Evolutionary conservation across 257 asterid species (phyloP).

Genomic region (Nicotiana attenuata): DNA sequence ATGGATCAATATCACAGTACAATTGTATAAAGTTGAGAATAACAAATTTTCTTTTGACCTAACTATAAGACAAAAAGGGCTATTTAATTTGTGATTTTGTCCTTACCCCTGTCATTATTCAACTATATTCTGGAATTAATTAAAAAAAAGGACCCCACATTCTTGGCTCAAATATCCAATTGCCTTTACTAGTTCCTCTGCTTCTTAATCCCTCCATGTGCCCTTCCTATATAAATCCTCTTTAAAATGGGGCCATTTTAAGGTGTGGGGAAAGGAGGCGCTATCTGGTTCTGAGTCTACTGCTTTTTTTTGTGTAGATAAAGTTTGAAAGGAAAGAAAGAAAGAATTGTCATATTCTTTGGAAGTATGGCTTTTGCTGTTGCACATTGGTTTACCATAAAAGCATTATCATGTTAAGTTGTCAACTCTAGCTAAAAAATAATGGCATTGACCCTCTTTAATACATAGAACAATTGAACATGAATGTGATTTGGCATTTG

Average conservation of each 20-base stretch:
- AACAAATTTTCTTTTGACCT: background rate
- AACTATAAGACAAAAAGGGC: conserved; percentile 6
- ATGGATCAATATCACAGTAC: background rate
- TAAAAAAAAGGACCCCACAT: conserved; percentile 16
- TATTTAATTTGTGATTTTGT: conserved; percentile 8
- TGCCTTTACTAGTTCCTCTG: conserved; percentile 25
- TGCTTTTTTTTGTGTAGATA: conserved; percentile 12
- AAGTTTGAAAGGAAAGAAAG: conserved; percentile 13
- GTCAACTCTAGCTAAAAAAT: background rate
- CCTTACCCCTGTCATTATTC: conserved; percentile 20
- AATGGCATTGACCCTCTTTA: background rate
- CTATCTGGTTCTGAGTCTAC: conserved; percentile 10
- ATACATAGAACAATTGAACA: conserved; percentile 17
- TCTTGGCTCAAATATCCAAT: conserved; percentile 22
- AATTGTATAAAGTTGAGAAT: background rate
- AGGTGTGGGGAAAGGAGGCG: conserved; percentile 12
- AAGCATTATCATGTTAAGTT: background rate
- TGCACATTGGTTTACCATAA: background rate
- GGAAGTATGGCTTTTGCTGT: conserved; percentile 13
- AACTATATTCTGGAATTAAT: conserved; percentile 8
- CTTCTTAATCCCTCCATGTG: conserved; percentile 41
- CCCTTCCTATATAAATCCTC: conserved; percentile 26
- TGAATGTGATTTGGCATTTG: background rate
- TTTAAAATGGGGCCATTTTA: conserved; percentile 37
- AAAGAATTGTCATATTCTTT: conserved; percentile 22